Base-by-base conservation (phyloP, 352 stramenopile genomes). In the Pythium volutum region DNA sequence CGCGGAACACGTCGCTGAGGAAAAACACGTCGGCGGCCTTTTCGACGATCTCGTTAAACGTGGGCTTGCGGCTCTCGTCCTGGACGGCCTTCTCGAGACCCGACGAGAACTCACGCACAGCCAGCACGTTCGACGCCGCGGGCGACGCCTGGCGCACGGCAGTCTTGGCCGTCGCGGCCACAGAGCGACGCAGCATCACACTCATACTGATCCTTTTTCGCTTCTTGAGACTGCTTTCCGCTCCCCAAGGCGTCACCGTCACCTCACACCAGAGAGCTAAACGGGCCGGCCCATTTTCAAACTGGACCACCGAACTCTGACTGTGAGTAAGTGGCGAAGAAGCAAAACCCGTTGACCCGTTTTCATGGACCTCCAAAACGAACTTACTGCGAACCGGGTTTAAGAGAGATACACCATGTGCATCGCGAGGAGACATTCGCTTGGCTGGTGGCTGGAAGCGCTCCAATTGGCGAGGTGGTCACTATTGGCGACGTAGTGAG, bases 11-110 rank as follows among this genome's bases (percentile, higher is more conserved):
- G 58, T 94, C 84, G 47, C 74, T 80, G 9, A 94, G 73, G 77
- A 94, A 94, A 70, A 94, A 94, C 22, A 84, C 77, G 72, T 90
- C 82, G 11, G 84, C 79, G 56, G 84, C 81, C 64, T 94, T 94
- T 47, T 94, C 84, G 6, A 94, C 58, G 50, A 94, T 68, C 56
- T 91, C 81, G 54, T 64, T 75, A 75, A 74, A 84, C 57, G 77
- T 82, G 26, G 84, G 75, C 70, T 88, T 88, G 22, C 77, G 64
- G 51, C 81, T 67, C 49, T 62, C 39, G 20, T 85, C 59, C 27
- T 59, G 47, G 3, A 63, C 52, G 38, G 60, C 64, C 58, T 66
- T 62, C 27, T 55, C 29, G 6, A 55, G 18, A 20, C 49, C 49
- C 34, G 55, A 59, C 22, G 57, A 59, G 45, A 71, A 71, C 51